Evolutionary conservation across 371 early-diverging fungal genomes (phyloP).

Genomic region (Mortierella sp.): DNA sequence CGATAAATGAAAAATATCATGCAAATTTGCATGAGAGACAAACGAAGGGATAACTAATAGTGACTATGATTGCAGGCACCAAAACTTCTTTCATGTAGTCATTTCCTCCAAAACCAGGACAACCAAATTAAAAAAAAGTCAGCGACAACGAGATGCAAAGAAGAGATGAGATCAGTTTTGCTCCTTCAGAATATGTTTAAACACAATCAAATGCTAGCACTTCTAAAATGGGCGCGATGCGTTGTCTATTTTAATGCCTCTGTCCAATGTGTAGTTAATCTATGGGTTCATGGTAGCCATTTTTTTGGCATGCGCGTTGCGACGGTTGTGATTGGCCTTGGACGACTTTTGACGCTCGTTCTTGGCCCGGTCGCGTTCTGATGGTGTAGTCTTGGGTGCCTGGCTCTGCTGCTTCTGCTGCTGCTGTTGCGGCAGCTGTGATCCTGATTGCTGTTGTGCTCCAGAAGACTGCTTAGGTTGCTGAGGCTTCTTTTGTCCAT

Average conservation of each 20-base stretch:
- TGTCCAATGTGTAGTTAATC: neutral
- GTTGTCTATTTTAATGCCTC: neutral
- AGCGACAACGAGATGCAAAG: no score
- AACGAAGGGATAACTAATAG: no score
- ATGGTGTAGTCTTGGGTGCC: conserved; percentile 8
- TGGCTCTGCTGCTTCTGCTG: conserved; percentile 19
- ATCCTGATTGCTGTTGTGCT: conserved; percentile 3
- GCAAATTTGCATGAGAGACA: no score
- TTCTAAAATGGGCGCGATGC: neutral
- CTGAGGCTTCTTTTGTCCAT: conserved; percentile 8
- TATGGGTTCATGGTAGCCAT: conserved; percentile 59
- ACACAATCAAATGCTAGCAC: no score
- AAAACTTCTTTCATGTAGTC: no score
- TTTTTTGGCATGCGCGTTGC: conserved; percentile 76
- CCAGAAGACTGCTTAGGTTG: conserved; percentile 19
- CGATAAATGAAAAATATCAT: no score
- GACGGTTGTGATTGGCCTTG: conserved; percentile 77
- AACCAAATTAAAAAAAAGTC: no score
- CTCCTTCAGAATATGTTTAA: no score
- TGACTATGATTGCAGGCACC: no score
- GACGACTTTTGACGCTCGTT: conserved; percentile 76
- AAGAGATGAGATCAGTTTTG: no score
- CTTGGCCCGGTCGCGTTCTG: conserved; percentile 59
- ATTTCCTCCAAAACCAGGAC: no score
- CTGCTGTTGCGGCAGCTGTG: conserved; percentile 5